phyloP scores from a whole-genome alignment of 495 filamentous ascomycete species.

The Viridothelium virens region DNA sequence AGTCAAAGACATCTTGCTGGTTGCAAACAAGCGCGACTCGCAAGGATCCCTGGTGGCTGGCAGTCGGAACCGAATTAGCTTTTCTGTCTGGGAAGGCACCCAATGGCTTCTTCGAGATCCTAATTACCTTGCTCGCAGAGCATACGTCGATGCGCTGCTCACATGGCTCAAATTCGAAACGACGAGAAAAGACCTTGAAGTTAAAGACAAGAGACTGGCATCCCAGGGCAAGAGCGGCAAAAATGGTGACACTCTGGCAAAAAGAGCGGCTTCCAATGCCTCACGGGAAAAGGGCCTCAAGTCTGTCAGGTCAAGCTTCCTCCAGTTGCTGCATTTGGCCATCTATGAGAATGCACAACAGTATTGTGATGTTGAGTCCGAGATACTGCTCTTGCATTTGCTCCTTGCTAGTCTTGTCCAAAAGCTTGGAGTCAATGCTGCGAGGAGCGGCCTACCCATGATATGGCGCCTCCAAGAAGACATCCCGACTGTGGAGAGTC shows the following conservation, averaged over 20 bases:
- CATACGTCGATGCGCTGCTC: conserved; percentile 72
- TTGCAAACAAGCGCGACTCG: conserved; percentile 57
- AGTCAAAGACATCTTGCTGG: conserved; percentile 68
- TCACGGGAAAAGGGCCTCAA: conserved; percentile 53
- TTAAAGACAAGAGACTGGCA: conserved; percentile 41
- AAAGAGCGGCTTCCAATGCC: conserved; percentile 61
- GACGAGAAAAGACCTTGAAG: conserved; percentile 54
- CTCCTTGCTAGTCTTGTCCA: conserved; percentile 63
- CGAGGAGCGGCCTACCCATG: conserved; percentile 75
- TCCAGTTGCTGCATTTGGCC: conserved; percentile 77
- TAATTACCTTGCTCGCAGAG: conserved; percentile 65
- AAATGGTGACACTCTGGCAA: conserved; percentile 42
- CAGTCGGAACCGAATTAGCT: conserved; percentile 61
- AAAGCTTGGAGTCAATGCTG: conserved; percentile 76
- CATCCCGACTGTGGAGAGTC: conserved; percentile 55
- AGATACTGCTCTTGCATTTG: conserved; percentile 65
- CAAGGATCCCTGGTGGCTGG: conserved; percentile 53
- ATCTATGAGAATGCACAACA: conserved; percentile 79
- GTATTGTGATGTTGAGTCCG: conserved; percentile 47
- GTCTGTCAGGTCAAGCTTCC: conserved; percentile 49
- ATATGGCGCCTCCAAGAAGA: conserved; percentile 80
- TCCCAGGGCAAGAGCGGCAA: conserved; percentile 31
- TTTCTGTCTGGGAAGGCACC: conserved; percentile 83
- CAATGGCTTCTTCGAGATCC: conserved; percentile 79
- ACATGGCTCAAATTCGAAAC: conserved; percentile 79